Percentiles rank a stretch among this genome's conserved stretches.
Evolutionary conservation across 441 rosid species (phyloP).

Genomic region (Adansonia madagascariensis): DNA sequence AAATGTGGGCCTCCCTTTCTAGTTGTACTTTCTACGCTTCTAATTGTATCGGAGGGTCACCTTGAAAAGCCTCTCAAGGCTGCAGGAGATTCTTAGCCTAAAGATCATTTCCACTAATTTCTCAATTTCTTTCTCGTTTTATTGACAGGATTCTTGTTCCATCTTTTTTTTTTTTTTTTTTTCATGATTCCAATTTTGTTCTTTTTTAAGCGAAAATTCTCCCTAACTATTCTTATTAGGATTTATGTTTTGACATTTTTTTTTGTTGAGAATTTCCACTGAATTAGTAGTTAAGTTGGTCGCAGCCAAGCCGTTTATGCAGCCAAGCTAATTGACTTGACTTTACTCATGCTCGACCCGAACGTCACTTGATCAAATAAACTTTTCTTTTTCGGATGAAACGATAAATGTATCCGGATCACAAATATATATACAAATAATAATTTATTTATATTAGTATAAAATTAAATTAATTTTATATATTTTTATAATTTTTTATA

Average conservation of each 20-base stretch:
- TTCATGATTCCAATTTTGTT: neutral
- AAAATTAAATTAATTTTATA: too few species aligned
- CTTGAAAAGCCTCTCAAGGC: neutral
- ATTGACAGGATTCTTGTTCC: neutral
- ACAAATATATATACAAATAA: neutral
- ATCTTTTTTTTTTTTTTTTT: neutral
- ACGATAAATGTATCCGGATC: neutral
- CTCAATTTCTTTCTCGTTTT: neutral
- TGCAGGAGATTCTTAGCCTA: neutral
- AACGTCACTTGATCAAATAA: too few species aligned
- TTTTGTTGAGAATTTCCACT: too few species aligned
- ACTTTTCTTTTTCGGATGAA: neutral
- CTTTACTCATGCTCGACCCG: neutral
- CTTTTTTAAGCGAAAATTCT: too few species aligned
- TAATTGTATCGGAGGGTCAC: neutral
- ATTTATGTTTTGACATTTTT: neutral
- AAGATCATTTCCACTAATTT: neutral
- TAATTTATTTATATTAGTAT: too few species aligned
- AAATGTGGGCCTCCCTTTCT: neutral
- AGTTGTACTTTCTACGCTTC: neutral
- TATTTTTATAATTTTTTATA: too few species aligned
- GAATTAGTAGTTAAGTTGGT: neutral
- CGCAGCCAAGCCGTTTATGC: neutral
- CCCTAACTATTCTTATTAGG: neutral
- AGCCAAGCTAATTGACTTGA: neutral